Conservation (phyloP, 2,329 filamentous ascomycete species). For the Diatrype stigma region DNA sequence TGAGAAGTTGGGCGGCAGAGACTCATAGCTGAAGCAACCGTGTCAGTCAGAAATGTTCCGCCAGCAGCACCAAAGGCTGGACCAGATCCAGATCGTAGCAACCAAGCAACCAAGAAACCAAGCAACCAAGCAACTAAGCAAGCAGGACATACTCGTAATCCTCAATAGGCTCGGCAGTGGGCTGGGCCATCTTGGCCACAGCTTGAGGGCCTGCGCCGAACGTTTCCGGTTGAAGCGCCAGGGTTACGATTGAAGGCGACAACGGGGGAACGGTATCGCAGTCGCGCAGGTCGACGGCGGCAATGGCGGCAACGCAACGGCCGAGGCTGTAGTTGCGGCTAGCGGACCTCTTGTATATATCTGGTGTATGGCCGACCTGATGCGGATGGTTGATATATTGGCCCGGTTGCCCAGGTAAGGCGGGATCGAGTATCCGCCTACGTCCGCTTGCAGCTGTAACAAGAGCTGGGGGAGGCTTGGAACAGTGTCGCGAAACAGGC, state of each 20-base stretch:
- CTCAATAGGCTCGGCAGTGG: conserved; percentile 58
- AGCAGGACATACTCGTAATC: conserved; percentile 58
- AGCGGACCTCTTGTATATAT: no score
- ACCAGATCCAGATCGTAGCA: neutral
- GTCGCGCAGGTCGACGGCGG: neutral
- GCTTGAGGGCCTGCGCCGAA: conserved; percentile 62
- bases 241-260: conserved; percentile 42
- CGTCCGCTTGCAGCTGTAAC: neutral
- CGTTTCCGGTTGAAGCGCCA: conserved; percentile 59
- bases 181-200: conserved; percentile 68
- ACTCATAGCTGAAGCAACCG: conserved; percentile 66
- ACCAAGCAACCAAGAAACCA: conserved; percentile 1
- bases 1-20: conserved; percentile 89
- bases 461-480: neutral
- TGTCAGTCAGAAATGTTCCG: neutral
- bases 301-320: neutral
- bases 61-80: no score
- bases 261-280: conserved; percentile 10
- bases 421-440: neutral
- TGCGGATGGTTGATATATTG: no score
- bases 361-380: no score
- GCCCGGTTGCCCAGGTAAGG: no score
- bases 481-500: neutral
- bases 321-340: no score
- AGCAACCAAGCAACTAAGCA: no score